A percentile compares a stretch with the other conserved stretches of the same genome.
Conservation (phyloP, 2,329 filamentous ascomycete genomes). For the Fusarium verticillioides region DNA sequence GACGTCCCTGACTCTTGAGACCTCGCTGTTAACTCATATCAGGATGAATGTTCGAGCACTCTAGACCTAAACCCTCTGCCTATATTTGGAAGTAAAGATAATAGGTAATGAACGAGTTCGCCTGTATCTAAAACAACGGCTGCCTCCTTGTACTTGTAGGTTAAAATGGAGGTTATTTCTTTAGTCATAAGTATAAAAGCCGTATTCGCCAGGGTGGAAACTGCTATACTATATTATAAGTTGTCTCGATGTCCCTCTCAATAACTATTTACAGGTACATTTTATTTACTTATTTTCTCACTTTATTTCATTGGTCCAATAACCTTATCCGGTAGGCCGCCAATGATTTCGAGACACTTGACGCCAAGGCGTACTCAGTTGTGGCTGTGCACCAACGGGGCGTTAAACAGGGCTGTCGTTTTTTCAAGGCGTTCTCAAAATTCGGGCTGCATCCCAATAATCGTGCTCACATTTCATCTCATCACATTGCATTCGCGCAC, state of each 20-base stretch:
- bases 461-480: background rate
- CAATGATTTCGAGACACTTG: background rate
- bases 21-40: background rate
- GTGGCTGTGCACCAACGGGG: background rate
- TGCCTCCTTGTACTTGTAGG: too few species aligned
- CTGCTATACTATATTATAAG: too few species aligned
- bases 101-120: too few species aligned
- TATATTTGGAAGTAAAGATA: too few species aligned
- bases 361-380: background rate
- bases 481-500: accelerated
- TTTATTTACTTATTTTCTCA: too few species aligned
- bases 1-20: background rate
- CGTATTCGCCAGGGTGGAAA: too few species aligned
- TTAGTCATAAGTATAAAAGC: too few species aligned
- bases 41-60: accelerated
- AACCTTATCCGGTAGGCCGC: background rate
- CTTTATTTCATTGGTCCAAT: background rate
- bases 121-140: too few species aligned
- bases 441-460: background rate
- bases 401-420: background rate
- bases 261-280: too few species aligned
- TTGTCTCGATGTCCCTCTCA: too few species aligned
- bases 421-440: background rate
- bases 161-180: too few species aligned
- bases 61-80: background rate